A percentile compares a stretch with the other conserved stretches of the same genome.
Evolutionary conservation across 75 land plant genomes (phyloP).

Genomic region (Picea glauca): DNA sequence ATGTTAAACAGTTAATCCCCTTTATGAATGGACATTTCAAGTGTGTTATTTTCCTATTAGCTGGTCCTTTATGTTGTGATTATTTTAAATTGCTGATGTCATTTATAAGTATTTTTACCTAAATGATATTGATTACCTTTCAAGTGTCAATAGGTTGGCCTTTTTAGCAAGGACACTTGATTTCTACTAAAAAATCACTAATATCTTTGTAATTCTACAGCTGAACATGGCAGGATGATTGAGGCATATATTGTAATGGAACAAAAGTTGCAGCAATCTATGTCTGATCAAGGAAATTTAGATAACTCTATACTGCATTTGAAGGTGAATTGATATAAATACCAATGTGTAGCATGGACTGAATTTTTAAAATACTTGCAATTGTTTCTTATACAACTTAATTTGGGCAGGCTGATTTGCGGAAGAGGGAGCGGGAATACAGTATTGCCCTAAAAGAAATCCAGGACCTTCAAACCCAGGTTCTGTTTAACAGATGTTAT

Average conservation of each 20-base stretch:
- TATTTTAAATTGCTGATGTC: neutral
- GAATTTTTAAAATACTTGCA: neutral
- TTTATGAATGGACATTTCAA: neutral
- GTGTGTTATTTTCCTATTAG: no score
- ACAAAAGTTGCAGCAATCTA: slow-evolving; percentile 65
- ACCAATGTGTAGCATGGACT: neutral
- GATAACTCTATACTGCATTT: slow-evolving; percentile 60
- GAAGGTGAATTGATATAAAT: slow-evolving; percentile 37
- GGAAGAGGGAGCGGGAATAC: slow-evolving; percentile 64
- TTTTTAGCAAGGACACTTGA: neutral
- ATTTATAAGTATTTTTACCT: neutral
- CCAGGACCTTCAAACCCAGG: slow-evolving; percentile 78
- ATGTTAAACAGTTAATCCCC: neutral
- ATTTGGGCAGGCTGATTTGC: slow-evolving; percentile 62
- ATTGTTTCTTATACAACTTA: slow-evolving; percentile 6
- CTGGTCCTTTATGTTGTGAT: neutral
- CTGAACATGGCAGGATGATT: slow-evolving; percentile 73
- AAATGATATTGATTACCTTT: neutral
- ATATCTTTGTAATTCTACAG: slow-evolving; percentile 28
- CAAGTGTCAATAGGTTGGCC: neutral
- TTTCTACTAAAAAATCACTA: neutral
- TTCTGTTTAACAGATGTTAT: slow-evolving; percentile 7
- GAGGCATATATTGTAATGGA: slow-evolving; percentile 70
- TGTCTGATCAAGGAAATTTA: slow-evolving; percentile 51
- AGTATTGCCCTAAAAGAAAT: slow-evolving; percentile 51